Evolutionary conservation across 75 land plant genomes (phyloP).

Genomic region (Pinus tabuliformis): DNA sequence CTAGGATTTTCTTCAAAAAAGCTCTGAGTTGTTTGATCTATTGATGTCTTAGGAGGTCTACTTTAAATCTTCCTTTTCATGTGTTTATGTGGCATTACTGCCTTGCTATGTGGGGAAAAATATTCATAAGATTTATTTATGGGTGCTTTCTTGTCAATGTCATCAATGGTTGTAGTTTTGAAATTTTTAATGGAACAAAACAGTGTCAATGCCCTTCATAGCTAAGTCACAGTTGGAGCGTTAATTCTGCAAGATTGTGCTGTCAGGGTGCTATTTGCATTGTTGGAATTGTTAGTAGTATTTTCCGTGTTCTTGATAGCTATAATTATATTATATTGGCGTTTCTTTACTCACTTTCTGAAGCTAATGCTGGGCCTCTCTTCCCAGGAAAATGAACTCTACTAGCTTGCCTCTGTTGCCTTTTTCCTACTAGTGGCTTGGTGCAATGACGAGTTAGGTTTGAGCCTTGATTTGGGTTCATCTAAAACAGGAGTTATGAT

Average conservation of each 20-base stretch:
- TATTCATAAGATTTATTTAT: conserved; percentile 93
- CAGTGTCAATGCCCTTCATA: conserved; percentile 83
- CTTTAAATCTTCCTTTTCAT: conserved; percentile 67
- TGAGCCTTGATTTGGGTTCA: too few relatives aligned
- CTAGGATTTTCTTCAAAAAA: conserved; percentile 92
- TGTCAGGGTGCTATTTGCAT: too few relatives aligned
- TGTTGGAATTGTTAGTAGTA: conserved; percentile 26
- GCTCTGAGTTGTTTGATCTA: conserved; percentile 86
- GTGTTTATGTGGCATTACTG: conserved; percentile 86
- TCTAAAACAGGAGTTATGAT: too few relatives aligned
- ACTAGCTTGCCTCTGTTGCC: conserved; percentile 91
- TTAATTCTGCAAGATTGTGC: conserved; percentile 84
- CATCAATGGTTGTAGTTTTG: conserved; percentile 98
- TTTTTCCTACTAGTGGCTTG: conserved; percentile 97
- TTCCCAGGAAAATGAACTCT: conserved; percentile 89
- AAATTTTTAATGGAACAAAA: conserved; percentile 96
- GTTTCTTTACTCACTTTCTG: conserved; percentile 78
- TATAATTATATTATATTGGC: conserved; percentile 64
- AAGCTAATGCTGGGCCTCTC: conserved; percentile 93
- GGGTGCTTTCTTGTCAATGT: conserved; percentile 94
- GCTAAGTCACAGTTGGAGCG: conserved; percentile 92
- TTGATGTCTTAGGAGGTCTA: conserved; percentile 88
- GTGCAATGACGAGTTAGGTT: not conserved
- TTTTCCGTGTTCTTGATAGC: conserved; percentile 62
- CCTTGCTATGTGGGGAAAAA: conserved; percentile 87